Percentiles rank a stretch among this genome's conserved stretches.
These are phyloP conservation scores for Pyrrhoderma lamaoense DNA, from an alignment of 1,284 basidiomycete genomes.

Conservation along the genomic window DNA sequence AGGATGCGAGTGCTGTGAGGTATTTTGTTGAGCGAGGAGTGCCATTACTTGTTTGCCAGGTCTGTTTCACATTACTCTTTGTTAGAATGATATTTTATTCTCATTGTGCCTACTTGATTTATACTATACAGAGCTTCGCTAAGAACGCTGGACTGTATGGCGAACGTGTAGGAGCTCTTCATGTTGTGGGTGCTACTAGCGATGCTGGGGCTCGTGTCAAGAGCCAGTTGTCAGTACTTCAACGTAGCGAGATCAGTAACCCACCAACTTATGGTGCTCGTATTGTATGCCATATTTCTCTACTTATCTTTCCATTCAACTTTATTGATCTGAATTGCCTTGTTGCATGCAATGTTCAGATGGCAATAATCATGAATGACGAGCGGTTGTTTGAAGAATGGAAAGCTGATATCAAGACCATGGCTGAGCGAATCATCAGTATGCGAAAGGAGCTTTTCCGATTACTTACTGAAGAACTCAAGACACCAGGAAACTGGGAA, in stretches of 20 bases:
- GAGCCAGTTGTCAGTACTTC: slow-evolving; percentile 82
- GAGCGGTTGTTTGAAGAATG: slow-evolving; percentile 72
- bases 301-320: slow-evolving; percentile 14
- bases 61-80: slow-evolving; percentile 28
- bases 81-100: neutral
- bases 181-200: slow-evolving; percentile 55
- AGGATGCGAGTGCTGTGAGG: slow-evolving; percentile 69
- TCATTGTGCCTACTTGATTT: neutral
- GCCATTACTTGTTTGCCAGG: slow-evolving; percentile 83
- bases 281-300: slow-evolving; percentile 51
- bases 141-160: slow-evolving; percentile 96
- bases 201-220: slow-evolving; percentile 68
- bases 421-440: slow-evolving; percentile 86
- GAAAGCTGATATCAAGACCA: slow-evolving; percentile 86
- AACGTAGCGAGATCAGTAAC: slow-evolving; percentile 90
- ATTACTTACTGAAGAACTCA: slow-evolving; percentile 73
- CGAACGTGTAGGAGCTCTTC: slow-evolving; percentile 82
- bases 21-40: slow-evolving; percentile 71
- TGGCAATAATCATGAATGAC: slow-evolving; percentile 74
- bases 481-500: slow-evolving; percentile 90
- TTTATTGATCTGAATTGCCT: neutral
- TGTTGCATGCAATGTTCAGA: too few species aligned
- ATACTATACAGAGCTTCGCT: slow-evolving; percentile 72
- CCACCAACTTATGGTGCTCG: slow-evolving; percentile 88
- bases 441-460: slow-evolving; percentile 82